phyloP scores from a whole-genome alignment of 2,329 filamentous ascomycete genomes.

The Erysiphe neolycopersici region DNA sequence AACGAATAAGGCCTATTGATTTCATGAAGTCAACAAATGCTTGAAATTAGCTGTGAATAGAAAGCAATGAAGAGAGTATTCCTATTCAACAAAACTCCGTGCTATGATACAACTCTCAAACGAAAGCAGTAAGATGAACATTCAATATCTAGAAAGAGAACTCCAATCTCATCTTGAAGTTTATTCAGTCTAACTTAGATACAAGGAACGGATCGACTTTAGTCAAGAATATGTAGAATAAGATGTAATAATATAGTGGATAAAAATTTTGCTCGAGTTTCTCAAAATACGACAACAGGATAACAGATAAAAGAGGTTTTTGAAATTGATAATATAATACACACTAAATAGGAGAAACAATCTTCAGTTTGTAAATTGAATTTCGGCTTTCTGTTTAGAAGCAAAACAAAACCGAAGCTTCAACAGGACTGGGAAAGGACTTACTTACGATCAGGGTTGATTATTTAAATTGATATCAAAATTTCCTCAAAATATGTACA shows the following conservation, averaged over 20 bases:
- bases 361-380: no score
- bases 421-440: no score
- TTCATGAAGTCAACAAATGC: neutral
- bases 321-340: neutral
- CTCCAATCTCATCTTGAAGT: neutral
- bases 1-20: neutral
- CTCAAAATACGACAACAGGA: neutral
- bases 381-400: no score
- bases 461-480: no score
- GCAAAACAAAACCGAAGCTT: no score
- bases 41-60: neutral
- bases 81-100: neutral
- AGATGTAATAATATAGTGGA: neutral
- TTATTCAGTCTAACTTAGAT: neutral
- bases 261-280: neutral
- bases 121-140: neutral
- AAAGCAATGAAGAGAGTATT: neutral
- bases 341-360: no score
- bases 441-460: no score
- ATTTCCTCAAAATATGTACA: no score
- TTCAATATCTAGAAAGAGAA: neutral
- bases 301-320: neutral
- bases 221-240: neutral
- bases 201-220: neutral
- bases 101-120: neutral